phyloP scores from a whole-genome alignment of 441 rosid genomes.

The Erysimum cheiri region DNA sequence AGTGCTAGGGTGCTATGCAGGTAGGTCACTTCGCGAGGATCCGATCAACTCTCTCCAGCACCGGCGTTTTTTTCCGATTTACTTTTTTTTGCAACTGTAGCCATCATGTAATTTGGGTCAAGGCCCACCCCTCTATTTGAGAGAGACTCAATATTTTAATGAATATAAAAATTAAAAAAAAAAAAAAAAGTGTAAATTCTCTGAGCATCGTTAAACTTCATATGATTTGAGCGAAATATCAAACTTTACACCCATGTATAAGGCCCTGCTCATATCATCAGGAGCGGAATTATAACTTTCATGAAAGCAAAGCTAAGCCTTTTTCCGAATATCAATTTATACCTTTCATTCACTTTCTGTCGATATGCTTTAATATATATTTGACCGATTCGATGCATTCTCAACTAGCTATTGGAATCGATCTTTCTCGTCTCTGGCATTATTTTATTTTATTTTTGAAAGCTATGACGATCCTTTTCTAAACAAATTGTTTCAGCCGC shows the following conservation, averaged over 20 bases:
- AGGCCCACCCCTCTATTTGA: too few species aligned
- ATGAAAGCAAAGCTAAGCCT: neutral
- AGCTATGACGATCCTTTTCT: neutral
- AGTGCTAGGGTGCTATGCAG: too few species aligned
- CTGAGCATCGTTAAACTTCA: neutral
- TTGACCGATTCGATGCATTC: neutral
- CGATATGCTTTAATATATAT: too few species aligned
- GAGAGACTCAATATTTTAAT: too few species aligned
- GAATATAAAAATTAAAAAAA: too few species aligned
- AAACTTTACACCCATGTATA: neutral
- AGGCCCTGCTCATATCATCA: neutral
- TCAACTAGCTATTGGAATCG: neutral
- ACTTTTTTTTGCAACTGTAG: too few species aligned
- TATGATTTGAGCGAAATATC: neutral
- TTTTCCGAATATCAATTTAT: neutral
- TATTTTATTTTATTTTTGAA: neutral
- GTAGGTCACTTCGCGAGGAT: too few species aligned
- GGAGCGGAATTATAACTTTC: neutral
- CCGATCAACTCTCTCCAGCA: too few species aligned
- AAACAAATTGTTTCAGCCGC: too few species aligned
- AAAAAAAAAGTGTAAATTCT: neutral
- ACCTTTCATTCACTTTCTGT: neutral
- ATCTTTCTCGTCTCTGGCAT: neutral
- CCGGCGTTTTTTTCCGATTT: too few species aligned
- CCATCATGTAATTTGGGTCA: too few species aligned